Conservation (phyloP, 768 basidiomycete species). For the Mycena floridula region DNA sequence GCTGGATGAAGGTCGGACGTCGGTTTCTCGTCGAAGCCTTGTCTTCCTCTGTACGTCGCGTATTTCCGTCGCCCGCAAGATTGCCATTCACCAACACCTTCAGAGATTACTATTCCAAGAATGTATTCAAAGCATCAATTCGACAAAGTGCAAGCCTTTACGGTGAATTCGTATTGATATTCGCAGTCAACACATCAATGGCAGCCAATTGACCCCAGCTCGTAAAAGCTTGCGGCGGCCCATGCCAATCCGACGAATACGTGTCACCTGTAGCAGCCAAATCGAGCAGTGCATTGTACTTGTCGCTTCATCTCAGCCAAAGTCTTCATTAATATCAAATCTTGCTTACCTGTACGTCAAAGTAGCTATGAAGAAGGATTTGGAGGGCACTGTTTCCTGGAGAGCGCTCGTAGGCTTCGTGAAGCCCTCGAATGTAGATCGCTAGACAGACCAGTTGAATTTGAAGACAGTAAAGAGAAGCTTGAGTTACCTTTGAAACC, state of each 20-base stretch:
- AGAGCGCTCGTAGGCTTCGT: slow-evolving; percentile 37
- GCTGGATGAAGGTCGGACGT: too few relatives aligned
- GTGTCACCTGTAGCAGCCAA: slow-evolving; percentile 35
- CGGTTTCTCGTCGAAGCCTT: too few relatives aligned
- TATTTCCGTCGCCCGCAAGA: too few relatives aligned
- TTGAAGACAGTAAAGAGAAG: too few relatives aligned
- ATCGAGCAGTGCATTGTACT: slow-evolving; percentile 47
- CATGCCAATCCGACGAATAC: slow-evolving; percentile 41
- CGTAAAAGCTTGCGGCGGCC: slow-evolving; percentile 38
- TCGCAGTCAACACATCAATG: slow-evolving; percentile 39
- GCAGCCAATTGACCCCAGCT: slow-evolving; percentile 46
- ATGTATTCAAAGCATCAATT: too few relatives aligned
- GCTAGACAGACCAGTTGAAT: too few relatives aligned
- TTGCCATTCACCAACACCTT: too few relatives aligned
- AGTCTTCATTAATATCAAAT: background rate
- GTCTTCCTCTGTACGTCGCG: too few relatives aligned
- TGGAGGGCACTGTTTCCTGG: slow-evolving; percentile 27
- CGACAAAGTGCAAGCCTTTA: too few relatives aligned
- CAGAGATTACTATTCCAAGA: too few relatives aligned
- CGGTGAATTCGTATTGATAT: too few relatives aligned
- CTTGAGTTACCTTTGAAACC: slow-evolving; percentile 43
- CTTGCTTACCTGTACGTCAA: slow-evolving; percentile 39
- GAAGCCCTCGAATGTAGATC: slow-evolving; percentile 40
- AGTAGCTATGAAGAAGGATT: slow-evolving; percentile 39
- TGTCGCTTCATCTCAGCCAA: background rate